phyloP scores from a whole-genome alignment of 2,329 filamentous ascomycete species.

The Elsinoe fawcettii region DNA sequence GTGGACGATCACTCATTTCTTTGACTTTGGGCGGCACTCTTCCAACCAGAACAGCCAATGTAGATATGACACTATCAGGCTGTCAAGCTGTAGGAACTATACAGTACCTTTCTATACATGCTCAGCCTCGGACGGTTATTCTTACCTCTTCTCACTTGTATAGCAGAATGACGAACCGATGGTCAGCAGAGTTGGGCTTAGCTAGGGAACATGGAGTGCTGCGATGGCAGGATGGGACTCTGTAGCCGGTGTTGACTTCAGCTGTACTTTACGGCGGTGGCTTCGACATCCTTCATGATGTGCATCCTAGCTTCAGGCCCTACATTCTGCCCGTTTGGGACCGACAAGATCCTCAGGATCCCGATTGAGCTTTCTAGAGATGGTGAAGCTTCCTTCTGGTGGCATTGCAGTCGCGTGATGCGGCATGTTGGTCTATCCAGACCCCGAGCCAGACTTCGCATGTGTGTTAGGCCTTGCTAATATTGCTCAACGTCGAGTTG shows the following conservation, averaged over 20 bases:
- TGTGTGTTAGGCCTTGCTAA: background rate
- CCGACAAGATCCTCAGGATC: background rate
- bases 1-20: slow-evolving; percentile 3
- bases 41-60: background rate
- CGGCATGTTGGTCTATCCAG: slow-evolving; percentile 1
- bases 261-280: background rate
- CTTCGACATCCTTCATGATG: slow-evolving; percentile 1
- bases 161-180: too few relatives aligned
- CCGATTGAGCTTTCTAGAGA: background rate
- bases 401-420: background rate
- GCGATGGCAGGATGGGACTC: background rate
- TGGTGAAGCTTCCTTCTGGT: background rate
- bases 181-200: too few relatives aligned
- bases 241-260: background rate
- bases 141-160: too few relatives aligned
- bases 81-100: too few relatives aligned
- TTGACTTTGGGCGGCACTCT: background rate
- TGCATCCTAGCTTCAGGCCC: background rate
- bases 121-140: too few relatives aligned
- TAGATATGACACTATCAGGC: too few relatives aligned
- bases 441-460: background rate
- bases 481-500: background rate
- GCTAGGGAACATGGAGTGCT: background rate
- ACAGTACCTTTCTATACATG: too few relatives aligned
- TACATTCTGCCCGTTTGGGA: background rate